These are phyloP conservation scores for Cutaneotrichosporon sp. DNA, from an alignment of 1,284 basidiomycete genomes.

Conservation along the genomic window DNA sequence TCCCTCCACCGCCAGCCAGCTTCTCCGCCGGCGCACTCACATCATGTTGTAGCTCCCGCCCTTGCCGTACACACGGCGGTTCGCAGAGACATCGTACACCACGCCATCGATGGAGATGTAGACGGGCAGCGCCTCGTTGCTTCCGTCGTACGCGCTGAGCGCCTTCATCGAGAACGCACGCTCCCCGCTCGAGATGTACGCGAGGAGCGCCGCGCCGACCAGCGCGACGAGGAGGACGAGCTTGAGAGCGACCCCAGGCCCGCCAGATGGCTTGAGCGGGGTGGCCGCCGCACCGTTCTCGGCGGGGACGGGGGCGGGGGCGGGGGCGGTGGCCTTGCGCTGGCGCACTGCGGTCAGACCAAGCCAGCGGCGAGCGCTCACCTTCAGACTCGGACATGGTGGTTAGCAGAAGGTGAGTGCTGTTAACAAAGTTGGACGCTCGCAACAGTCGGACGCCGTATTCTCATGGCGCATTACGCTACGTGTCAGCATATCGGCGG, in stretches of 20 bases:
- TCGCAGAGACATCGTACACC: slow-evolving; percentile 52
- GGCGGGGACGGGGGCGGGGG: neutral
- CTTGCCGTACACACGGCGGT: slow-evolving; percentile 53
- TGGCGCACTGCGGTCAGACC: neutral
- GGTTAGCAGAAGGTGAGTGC: neutral
- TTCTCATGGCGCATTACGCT: neutral
- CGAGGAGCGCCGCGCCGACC: neutral
- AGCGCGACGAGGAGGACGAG: neutral
- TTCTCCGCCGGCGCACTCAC: slow-evolving; percentile 8
- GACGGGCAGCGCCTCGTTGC: slow-evolving; percentile 66
- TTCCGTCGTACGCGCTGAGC: slow-evolving; percentile 75
- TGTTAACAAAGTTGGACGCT: neutral
- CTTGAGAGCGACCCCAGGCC: neutral
- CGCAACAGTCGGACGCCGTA: neutral
- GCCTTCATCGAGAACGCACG: slow-evolving; percentile 35
- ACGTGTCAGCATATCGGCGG: too few species aligned
- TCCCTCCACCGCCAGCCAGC: too few species aligned
- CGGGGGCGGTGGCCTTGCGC: neutral
- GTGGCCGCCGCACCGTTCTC: neutral
- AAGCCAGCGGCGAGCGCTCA: neutral
- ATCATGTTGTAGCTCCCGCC: slow-evolving; percentile 57
- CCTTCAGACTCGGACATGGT: neutral
- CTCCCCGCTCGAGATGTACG: neutral
- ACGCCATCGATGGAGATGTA: slow-evolving; percentile 90
- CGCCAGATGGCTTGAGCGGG: neutral